Conservation (phyloP, 2,329 filamentous ascomycete genomes). For the Aureobasidium vineae region DNA sequence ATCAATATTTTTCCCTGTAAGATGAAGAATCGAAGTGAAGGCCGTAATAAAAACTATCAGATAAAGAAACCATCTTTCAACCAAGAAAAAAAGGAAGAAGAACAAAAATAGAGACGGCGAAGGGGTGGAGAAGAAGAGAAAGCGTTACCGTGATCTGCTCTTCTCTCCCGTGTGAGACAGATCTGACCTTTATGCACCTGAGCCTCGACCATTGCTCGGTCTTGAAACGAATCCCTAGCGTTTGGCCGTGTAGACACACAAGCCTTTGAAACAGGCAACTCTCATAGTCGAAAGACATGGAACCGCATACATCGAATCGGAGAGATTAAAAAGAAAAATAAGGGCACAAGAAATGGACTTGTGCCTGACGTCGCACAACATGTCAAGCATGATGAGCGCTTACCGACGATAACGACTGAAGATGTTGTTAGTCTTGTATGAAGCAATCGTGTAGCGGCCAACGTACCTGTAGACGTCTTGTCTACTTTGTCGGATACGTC, state of each 20-base stretch:
- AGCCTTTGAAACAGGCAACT: background rate
- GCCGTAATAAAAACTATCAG: background rate
- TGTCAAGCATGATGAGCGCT: constrained; percentile 6
- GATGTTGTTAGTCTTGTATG: background rate
- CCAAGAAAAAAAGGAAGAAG: background rate
- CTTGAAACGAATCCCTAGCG: background rate
- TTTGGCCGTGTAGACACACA: background rate
- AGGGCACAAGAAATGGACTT: background rate
- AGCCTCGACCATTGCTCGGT: background rate
- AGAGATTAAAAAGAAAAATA: background rate
- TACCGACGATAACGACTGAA: constrained; percentile 28
- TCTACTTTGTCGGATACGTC: constrained; percentile 22
- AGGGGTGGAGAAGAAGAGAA: constrained; percentile 4
- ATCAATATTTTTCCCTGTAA: background rate
- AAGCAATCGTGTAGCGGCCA: background rate
- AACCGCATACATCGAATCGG: background rate
- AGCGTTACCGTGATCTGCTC: background rate
- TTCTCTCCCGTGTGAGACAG: constrained; percentile 1
- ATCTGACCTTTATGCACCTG: background rate
- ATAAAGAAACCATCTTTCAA: background rate
- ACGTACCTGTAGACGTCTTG: constrained; percentile 31
- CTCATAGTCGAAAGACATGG: too few species aligned
- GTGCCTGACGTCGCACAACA: background rate
- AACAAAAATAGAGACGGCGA: background rate
- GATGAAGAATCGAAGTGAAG: background rate